Percentiles rank a stretch among this genome's conserved stretches.
These are phyloP conservation scores for Cutaneotrichosporon sp. DNA, from an alignment of 1,284 basidiomycete species.

Conservation along the genomic window DNA sequence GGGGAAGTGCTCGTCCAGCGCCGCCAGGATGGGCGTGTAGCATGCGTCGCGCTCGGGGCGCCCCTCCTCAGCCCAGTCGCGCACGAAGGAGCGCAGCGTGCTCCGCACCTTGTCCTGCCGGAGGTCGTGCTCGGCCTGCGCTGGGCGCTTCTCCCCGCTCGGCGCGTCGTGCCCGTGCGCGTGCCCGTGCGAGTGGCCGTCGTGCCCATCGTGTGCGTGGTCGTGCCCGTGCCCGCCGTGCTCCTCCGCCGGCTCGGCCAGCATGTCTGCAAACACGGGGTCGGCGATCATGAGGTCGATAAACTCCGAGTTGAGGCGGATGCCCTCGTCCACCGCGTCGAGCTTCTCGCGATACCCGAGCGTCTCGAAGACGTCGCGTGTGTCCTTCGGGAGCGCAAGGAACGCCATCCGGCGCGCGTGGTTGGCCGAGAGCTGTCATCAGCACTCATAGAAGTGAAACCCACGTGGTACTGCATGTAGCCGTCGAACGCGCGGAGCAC, in stretches of 20 bases:
- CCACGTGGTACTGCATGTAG: conserved; percentile 54
- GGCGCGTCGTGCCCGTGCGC: conserved; percentile 23
- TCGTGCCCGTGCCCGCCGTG: not conserved
- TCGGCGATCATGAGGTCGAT: conserved; percentile 52
- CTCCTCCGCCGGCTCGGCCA: conserved; percentile 15
- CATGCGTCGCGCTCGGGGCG: conserved; percentile 70
- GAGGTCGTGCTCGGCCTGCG: conserved; percentile 35
- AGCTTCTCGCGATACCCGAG: conserved; percentile 54
- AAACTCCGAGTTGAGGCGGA: conserved; percentile 53
- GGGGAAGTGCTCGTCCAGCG: conserved; percentile 68
- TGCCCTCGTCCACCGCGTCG: conserved; percentile 54
- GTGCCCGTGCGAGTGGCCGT: conserved; percentile 29
- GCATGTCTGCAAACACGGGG: conserved; percentile 50
- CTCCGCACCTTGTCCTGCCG: conserved; percentile 72
- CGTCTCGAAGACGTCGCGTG: conserved; percentile 36
- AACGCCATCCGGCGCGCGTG: conserved; percentile 49
- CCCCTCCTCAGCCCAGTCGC: conserved; percentile 86
- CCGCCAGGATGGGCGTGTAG: conserved; percentile 77
- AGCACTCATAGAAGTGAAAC: conserved; percentile 21
- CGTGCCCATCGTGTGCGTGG: conserved; percentile 13
- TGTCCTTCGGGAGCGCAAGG: conserved; percentile 44
- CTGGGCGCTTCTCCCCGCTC: not conserved
- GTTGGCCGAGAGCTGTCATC: conserved; percentile 49
- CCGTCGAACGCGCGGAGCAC: conserved; percentile 48
- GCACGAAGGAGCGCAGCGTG: conserved; percentile 84